These are phyloP conservation scores for Mycena venus DNA, from an alignment of 768 basidiomycete species.

Conservation along the genomic window DNA sequence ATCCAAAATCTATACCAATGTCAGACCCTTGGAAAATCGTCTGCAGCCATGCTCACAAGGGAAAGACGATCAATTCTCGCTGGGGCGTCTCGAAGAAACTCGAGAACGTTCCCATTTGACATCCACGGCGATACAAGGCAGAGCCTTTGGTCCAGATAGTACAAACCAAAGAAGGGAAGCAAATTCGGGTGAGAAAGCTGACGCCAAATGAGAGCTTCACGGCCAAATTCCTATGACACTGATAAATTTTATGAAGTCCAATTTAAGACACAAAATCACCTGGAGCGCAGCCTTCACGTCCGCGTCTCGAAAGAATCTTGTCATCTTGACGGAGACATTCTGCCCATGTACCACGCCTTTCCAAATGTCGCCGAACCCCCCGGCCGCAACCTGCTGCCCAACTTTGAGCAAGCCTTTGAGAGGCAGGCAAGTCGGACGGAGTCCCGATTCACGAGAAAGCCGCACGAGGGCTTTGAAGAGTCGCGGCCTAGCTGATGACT, in stretches of 20 bases:
- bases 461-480: constrained; percentile 26
- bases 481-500: neutral
- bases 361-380: constrained; percentile 35
- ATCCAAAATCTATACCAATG: constrained; percentile 8
- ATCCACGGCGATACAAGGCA: constrained; percentile 23
- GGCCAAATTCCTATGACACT: constrained; percentile 24
- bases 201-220: too few species aligned
- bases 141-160: too few species aligned
- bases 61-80: neutral
- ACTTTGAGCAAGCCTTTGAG: constrained; percentile 17
- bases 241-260: neutral
- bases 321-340: constrained; percentile 31
- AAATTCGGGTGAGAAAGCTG: too few species aligned
- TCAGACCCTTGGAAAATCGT: neutral
- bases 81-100: constrained; percentile 16
- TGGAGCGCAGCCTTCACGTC: constrained; percentile 19
- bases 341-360: constrained; percentile 23
- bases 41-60: neutral
- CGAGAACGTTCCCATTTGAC: constrained; percentile 17
- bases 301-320: constrained; percentile 11
- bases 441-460: constrained; percentile 20
- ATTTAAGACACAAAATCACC: neutral
- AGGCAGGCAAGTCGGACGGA: constrained; percentile 25
- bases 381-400: constrained; percentile 26
- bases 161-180: too few species aligned